Conservation (phyloP, 192 early-diverging fungal genomes). For the Powellomyces hirtus region DNA sequence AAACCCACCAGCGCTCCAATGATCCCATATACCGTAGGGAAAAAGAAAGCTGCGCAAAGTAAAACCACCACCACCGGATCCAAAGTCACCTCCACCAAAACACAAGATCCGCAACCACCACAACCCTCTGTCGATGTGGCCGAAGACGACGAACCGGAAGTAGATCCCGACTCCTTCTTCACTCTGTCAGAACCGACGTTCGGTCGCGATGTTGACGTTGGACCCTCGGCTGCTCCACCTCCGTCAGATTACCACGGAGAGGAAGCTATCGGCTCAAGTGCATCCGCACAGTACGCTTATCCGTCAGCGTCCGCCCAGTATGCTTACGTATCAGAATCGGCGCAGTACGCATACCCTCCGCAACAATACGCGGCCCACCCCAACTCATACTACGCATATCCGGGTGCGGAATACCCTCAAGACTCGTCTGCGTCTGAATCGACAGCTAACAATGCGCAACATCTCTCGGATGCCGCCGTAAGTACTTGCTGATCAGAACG, state of each 20-base stretch:
- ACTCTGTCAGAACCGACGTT: not conserved
- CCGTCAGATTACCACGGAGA: not conserved
- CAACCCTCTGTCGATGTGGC: too few relatives aligned
- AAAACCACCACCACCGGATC: not conserved
- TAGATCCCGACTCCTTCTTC: slow-evolving; percentile 9
- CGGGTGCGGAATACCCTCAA: too few relatives aligned
- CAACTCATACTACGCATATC: not conserved
- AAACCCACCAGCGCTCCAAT: not conserved
- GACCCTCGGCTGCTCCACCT: not conserved
- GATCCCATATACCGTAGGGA: not conserved
- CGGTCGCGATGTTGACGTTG: not conserved
- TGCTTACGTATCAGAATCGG: not conserved
- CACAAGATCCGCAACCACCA: too few relatives aligned
- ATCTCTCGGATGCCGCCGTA: too few relatives aligned
- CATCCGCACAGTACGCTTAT: not conserved
- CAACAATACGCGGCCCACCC: not conserved
- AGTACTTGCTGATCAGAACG: too few relatives aligned
- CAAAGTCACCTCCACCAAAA: not conserved
- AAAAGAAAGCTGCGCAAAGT: not conserved
- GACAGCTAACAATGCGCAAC: too few relatives aligned
- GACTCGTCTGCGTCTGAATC: too few relatives aligned
- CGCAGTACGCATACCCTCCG: slow-evolving; percentile 20
- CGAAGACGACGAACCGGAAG: not conserved
- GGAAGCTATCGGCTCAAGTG: not conserved
- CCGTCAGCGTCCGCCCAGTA: slow-evolving; percentile 6